Evolutionary conservation across 1,284 basidiomycete species (phyloP), one percentile per base, ranked within the genome.

Genomic region (Marasmius tenuissimus): DNA sequence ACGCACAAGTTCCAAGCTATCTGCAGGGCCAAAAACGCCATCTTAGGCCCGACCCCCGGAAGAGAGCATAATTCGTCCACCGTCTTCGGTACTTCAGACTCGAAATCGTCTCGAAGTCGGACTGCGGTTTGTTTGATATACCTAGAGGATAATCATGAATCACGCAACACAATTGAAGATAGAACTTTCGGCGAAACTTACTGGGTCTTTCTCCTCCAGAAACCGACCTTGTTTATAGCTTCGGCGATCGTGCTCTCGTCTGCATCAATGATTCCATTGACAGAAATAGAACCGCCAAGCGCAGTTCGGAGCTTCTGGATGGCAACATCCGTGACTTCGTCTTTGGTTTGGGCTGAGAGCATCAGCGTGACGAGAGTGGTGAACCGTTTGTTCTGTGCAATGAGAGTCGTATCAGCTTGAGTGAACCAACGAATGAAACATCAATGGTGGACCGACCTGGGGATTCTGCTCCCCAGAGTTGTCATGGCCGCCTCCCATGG

Each of bases 341-440:
- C 94, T 73, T 97, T 98, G 2, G 97, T 98, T 74, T 98, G 96
- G 1, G 94, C 94, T 11, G 93, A 96, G 4, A 98, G 85, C 94
- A 98, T 98, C 58, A 99, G 83, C 2, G 95, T 95, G 9, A 99
- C 85, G 22, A 98, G 86, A 3, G 92, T 94, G 4, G 93, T 84
- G 61, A 96, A 92, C 1, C 95, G 85, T 53, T 86, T 83, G 59
- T 89, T 92, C 90, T 93, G 71, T 16, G 20, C 11, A 38, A 47
- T 18, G 34, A 34, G 34, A n/a, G 51, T 65, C 27, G 45, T 22
- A 53, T 57, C 52, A 65, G 50, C 33, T 42, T 34, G 51, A 54
- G 14, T 6, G 39, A 9, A 11, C 48, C 51, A 47, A 58, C 35
- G 34, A 16, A 45, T 47, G 4, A 10, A 49, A 53, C 9, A 34